Evolutionary conservation across 176 grass and related monocot genomes (phyloP).

Genomic region (Avena eriantha): DNA sequence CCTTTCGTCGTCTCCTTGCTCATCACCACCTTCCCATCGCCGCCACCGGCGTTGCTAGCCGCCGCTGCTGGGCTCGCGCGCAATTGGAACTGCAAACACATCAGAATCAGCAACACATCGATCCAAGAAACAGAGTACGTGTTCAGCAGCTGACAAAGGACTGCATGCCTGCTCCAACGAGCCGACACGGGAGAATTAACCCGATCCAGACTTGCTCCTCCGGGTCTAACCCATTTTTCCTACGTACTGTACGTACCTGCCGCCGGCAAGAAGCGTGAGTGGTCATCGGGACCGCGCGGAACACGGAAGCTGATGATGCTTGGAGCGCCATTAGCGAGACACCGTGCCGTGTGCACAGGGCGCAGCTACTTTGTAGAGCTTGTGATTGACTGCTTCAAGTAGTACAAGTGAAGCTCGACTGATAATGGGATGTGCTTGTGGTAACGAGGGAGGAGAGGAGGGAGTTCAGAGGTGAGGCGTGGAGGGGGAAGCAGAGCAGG

Average conservation of each 20-base stretch:
- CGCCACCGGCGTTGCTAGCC: constrained; percentile 20
- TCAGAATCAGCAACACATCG: not conserved
- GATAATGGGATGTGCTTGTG: not conserved
- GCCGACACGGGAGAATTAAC: not conserved
- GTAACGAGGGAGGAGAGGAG: not conserved
- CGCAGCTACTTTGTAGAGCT: not conserved
- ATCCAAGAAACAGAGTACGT: not conserved
- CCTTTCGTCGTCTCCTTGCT: constrained; percentile 35
- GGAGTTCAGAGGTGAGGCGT: not conserved
- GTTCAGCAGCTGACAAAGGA: not conserved
- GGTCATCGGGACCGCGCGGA: constrained; percentile 45
- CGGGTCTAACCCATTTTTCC: not conserved
- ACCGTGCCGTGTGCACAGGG: not conserved
- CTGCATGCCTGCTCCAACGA: not conserved
- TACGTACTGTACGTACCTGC: constrained; percentile 45
- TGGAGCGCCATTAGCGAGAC: constrained; percentile 36
- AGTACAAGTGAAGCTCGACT: not conserved
- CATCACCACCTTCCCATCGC: constrained; percentile 47
- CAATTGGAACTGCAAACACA: constrained; percentile 55
- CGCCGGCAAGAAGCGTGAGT: constrained; percentile 45
- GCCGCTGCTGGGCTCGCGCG: constrained; percentile 49
- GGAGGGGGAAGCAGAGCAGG: not conserved
- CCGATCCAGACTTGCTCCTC: not conserved
- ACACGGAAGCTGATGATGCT: constrained; percentile 43
- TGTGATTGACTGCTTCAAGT: not conserved